Base-by-base conservation (phyloP, 495 filamentous ascomycete species). In the Antarctomyces pellizariae region DNA sequence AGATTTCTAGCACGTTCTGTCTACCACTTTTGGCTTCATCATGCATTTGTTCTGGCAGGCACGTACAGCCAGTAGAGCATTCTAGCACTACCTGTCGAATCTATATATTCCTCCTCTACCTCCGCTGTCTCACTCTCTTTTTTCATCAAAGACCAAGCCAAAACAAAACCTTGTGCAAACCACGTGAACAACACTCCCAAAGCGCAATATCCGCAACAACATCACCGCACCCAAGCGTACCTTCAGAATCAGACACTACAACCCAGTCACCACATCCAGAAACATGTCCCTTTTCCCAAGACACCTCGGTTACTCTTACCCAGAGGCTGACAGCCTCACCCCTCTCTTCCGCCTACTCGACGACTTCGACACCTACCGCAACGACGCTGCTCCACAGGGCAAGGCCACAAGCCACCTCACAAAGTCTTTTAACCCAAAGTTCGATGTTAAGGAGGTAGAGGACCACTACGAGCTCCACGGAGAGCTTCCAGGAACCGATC, bases 401-500 rank as follows among this genome's bases (percentile, higher is more conserved):
- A 26, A 28, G 24, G 14, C 39, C 34, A 47, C 16, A 49, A 39
- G 13, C n/a, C 37, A 39, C 8, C 29, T 31, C 15, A 5, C 38
- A 13, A 43, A 29, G n/a, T 49, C 58, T 25, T 82, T 78, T 54
- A 45, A 52, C 5, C 78, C 78, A 1, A 64, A 64, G 34, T 92
- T 93, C 50, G 83, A 93, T 43, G 59, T 90, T 24, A 60, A 62
- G 31, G 80, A 91, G 49, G 47, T 55, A 2, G 53, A 60, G 22
- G 42, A 66, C 8, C 44, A 43, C 37, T 95, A 84, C 48, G 62
- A 82, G 38, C 68, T 95, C 2, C 67, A 86, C 39, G 82, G 80
- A 38, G 84, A 92, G 47, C 62, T 92, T 0, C 79, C 84, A 0
- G 84, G 84, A 20, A 57, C 82, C 24, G 62, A 75, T 25, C 73